Percentiles rank a stretch among this genome's conserved stretches.
Conservation (phyloP, 441 rosid species). For the Bruguiera hainesii region DNA sequence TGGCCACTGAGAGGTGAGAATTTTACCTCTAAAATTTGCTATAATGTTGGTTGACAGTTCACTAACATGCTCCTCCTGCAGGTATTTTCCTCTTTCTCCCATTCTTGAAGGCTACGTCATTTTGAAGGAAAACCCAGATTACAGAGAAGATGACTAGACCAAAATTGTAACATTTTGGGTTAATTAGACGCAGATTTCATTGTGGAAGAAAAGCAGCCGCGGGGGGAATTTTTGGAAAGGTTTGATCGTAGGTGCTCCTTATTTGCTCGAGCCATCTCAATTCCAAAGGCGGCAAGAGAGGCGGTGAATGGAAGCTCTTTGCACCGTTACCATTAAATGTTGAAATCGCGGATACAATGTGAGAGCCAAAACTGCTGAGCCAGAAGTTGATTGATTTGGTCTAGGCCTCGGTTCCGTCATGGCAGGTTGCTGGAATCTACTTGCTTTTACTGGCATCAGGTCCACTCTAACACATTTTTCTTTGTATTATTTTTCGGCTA, state of each 20-base stretch:
- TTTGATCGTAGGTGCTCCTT: background rate
- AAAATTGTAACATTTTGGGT: background rate
- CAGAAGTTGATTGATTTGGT: too few species aligned
- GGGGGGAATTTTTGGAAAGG: background rate
- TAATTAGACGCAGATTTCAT: too few species aligned
- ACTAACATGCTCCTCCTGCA: conserved; percentile 29
- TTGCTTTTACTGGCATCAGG: too few species aligned
- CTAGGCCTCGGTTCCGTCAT: too few species aligned
- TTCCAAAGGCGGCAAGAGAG: background rate
- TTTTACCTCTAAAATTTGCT: background rate
- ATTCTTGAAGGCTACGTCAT: conserved; percentile 91
- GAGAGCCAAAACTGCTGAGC: too few species aligned
- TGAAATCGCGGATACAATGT: too few species aligned
- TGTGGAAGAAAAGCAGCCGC: background rate
- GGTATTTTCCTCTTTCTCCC: conserved; percentile 85
- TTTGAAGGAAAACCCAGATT: conserved; percentile 77
- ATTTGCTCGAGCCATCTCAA: background rate
- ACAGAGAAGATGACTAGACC: conserved; percentile 46
- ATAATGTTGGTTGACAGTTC: background rate
- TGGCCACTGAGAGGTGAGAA: conserved; percentile 89
- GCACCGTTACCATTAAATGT: too few species aligned
- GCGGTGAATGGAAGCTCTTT: too few species aligned
- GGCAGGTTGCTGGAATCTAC: too few species aligned
- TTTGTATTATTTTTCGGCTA: too few species aligned
- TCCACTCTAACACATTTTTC: too few species aligned